Evolutionary conservation across 441 rosid species (phyloP), one percentile per base, ranked within the genome.

Genomic region (Bruguiera hainesii): DNA sequence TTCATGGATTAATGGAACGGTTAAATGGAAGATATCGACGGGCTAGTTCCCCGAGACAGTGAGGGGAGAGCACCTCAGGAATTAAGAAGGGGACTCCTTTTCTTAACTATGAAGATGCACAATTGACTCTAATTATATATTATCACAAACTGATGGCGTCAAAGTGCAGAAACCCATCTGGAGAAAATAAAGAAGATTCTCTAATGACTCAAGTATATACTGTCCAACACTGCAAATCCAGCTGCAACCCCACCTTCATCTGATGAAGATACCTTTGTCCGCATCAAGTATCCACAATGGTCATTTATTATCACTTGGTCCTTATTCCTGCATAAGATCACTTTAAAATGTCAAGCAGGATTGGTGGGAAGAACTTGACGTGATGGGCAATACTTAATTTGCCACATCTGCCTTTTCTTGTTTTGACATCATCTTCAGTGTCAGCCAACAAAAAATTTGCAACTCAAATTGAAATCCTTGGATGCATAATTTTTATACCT

Each of bases 171-270:
- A 56, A 29, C 19, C 39, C 6, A 25, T 42, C 53, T 4, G 55
- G 61, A 50, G 13, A 63, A 61, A 28, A 29, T n/a, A 20, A 55
- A 9, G 62, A 63, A 62, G 61, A 26, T 11, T 13, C 67, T 52
- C 71, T 66, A 56, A 89, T 82, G 87, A 48, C 73, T 95, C 80
- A 96, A 75, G 73, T 90, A 93, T 64, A 93, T 66, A 73, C 99
- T 92, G 75, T 96, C 97, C 82, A 96, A 66, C 46, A 93, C 99
- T 2, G 93, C 96, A 68, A 81, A 92, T 75, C 99, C 99, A 65
- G 97, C 91, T 0, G 88, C 96, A 31, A 96, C 97, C 39, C 99
- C 99, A 15, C 98, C 99, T 90, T 96, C 99, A 66, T 90, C 77
- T 53, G 98, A 88, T n/a, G 99, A 90, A 1, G 97, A 83, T n/a